A percentile compares a stretch with the other conserved stretches of the same genome.
These are phyloP conservation scores for Aspergillus ruber DNA, from an alignment of 2,329 filamentous ascomycete genomes.

Conservation along the genomic window DNA sequence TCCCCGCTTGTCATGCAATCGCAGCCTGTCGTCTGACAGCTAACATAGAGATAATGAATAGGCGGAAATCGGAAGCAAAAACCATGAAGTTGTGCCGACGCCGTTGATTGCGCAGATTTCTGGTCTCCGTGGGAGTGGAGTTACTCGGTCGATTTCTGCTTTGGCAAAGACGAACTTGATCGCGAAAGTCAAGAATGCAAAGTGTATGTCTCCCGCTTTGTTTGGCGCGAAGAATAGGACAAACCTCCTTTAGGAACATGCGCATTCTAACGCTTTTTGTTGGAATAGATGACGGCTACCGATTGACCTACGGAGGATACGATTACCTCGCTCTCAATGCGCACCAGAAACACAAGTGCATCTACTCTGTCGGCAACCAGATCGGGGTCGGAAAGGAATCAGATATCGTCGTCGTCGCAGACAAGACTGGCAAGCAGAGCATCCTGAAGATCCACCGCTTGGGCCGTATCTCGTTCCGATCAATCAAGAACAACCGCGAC, in stretches of 20 bases:
- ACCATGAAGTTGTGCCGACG: constrained; percentile 95
- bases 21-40: constrained; percentile 25
- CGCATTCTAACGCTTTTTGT: constrained; percentile 1
- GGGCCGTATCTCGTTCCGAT: constrained; percentile 92
- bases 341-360: constrained; percentile 68
- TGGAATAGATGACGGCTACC: constrained; percentile 73
- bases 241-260: not conserved
- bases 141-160: constrained; percentile 79
- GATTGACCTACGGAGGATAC: constrained; percentile 90
- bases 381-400: constrained; percentile 97
- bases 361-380: constrained; percentile 90
- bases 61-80: constrained; percentile 91
- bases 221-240: constrained; percentile 4
- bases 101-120: constrained; percentile 78
- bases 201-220: constrained; percentile 45
- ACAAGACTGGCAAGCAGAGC: constrained; percentile 66
- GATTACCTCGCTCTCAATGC: constrained; percentile 96
- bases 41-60: constrained; percentile 39
- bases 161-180: constrained; percentile 91
- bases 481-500: constrained; percentile 91
- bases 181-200: constrained; percentile 86
- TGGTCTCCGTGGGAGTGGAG: constrained; percentile 70
- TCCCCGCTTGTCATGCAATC: constrained; percentile 13
- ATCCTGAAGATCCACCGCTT: constrained; percentile 95
- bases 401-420: constrained; percentile 90